phyloP scores from a whole-genome alignment of 176 grass and related monocot species.

The Ananas comosus region DNA sequence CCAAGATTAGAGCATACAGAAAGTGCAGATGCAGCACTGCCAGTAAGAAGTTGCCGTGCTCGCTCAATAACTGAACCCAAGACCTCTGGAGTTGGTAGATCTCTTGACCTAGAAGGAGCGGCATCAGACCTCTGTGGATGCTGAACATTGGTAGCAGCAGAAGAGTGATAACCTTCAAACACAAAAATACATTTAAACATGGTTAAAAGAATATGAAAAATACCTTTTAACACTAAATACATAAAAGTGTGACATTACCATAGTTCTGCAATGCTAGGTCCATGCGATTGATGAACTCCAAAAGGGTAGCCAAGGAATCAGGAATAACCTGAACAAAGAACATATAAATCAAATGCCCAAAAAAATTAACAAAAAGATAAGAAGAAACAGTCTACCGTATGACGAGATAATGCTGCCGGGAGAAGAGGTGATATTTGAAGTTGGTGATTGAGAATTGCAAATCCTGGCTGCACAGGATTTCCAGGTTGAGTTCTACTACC shows the following conservation, averaged over 20 bases:
- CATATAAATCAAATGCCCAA: background rate
- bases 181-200: conserved; percentile 19
- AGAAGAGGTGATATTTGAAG: conserved; percentile 59
- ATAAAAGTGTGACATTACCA: conserved; percentile 27
- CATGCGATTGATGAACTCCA: conserved; percentile 68
- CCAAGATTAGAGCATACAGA: conserved; percentile 51
- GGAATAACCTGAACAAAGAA: conserved; percentile 58
- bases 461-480: conserved; percentile 44
- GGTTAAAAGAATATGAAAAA: conserved; percentile 18
- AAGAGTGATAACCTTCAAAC: conserved; percentile 41
- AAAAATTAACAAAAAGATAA: conserved; percentile 9
- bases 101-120: conserved; percentile 34
- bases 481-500: conserved; percentile 40
- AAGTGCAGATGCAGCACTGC: conserved; percentile 51
- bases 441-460: conserved; percentile 61
- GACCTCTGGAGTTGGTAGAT: conserved; percentile 56
- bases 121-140: conserved; percentile 33
- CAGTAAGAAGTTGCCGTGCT: conserved; percentile 57
- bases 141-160: conserved; percentile 29
- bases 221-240: background rate
- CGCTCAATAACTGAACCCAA: conserved; percentile 65
- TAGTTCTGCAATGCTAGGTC: conserved; percentile 56
- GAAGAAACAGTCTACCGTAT: conserved; percentile 29
- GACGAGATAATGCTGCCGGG: conserved; percentile 33
- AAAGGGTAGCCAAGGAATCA: conserved; percentile 66